Evolutionary conservation across 116 monocot species (phyloP), one percentile per base, ranked within the genome.

Genomic region (Papilionanthe hybrid): DNA sequence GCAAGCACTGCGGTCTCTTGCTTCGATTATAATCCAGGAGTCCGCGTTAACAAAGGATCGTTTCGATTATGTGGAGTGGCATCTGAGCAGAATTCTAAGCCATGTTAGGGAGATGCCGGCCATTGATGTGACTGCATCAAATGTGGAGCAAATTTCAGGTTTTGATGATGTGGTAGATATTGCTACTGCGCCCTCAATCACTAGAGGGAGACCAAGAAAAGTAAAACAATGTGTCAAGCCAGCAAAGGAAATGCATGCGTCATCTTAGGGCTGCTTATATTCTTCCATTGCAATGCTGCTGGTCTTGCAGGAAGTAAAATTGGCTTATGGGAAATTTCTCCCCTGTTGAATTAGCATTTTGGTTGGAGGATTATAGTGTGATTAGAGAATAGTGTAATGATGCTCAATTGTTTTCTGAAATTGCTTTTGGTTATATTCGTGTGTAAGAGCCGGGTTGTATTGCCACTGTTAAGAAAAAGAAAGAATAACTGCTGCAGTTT

Each of bases 21-120:
- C 85, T 29, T 92, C 90, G 5, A 94, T 92, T 65, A 84, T 92
- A 68, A 84, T 92, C 77, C 92, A 94, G 76, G 92, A 94, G 77
- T 90, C 92, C n/a, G 85, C 92, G 1, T 12, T 87, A 73, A 90
- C 89, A 12, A 94, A 91, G 79, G 86, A 86, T 45, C 88, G 92
- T 27, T 94, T 94, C 42, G 79, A 79, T 67, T 92, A 92, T 78
- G 91, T 85, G 1, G 92, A 94, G 44, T 84, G 82, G 80, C 88
- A 92, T 79, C 85, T 94, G 84, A 90, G 82, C 79, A 90, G 83
- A 81, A 81, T 94, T 81, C 88, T 94, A 30, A 81, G 78, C 73
- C 89, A 88, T 72, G 85, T 94, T 45, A 82, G 90, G 80, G 85
- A 83, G 42, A 90, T 94, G 94, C 87, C 88, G 23, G 81, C 84